Evolutionary conservation across 441 rosid genomes (phyloP), one percentile per base, ranked within the genome.

Genomic region (Populus hybrid): DNA sequence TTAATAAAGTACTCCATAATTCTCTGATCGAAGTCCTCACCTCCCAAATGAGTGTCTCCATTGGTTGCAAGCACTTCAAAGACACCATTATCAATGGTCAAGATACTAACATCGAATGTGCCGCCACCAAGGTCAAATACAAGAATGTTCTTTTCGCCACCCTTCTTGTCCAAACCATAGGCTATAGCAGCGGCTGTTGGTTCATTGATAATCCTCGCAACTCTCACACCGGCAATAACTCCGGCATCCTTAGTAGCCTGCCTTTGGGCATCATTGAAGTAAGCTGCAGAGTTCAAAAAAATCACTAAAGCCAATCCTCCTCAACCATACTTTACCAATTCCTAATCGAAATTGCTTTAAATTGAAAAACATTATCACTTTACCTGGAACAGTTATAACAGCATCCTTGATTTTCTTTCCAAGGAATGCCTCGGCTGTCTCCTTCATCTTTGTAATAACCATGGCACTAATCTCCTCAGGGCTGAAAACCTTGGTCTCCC

Each of bases 1-100:
- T 92, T 94, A 81, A 94, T 94, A 78, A 94, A 94, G 89, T 94
- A 94, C 72, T 91, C 98, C 98, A 94, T 94, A 61, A 89, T 57
- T 73, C 97, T 92, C 82, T 87, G 94, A 83, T 92, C 97, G 83
- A 91, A 92, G 82, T 92, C 97, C 90, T 91, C 97, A 67, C 95
- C 95, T 86, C 95, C 95, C 87, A 89, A 83, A 80, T 91, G 95
- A 14, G 95, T 91, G 78, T 91, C 93, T 76, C 95, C 95, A 79
- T 89, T 88, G 8, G 95, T 91, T 18, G 95, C 81, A 53, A 87
- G 88, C 71, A 89, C 89, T 87, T 88, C 91, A 28, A 90, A 88
- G 28, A 88, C 89, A 79, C 88, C 89, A 59, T 88, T 87, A 11
- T 88, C 90, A 77, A 82, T 83, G 32, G 90, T 87, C 88, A 90